phyloP scores from a whole-genome alignment of 1,284 basidiomycete genomes.

The Ustilago trichophora region DNA sequence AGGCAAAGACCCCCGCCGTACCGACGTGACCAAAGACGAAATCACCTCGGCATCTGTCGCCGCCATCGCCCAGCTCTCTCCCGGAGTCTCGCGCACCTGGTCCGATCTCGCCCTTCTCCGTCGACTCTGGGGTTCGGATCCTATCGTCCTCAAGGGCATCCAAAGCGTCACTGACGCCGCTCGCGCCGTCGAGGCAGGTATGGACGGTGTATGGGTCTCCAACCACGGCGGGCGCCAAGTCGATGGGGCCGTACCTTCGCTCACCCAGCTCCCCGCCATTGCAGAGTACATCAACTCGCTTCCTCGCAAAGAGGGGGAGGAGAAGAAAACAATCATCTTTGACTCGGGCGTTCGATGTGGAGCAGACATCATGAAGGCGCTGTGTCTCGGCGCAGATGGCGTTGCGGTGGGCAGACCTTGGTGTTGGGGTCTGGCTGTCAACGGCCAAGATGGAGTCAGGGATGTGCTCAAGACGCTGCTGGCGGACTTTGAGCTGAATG shows the following conservation, averaged over 20 bases:
- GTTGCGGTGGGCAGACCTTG: slow-evolving; percentile 61
- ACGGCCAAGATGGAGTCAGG: slow-evolving; percentile 56
- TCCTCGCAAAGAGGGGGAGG: slow-evolving; percentile 22
- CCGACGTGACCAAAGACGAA: slow-evolving; percentile 52
- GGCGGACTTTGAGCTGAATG: slow-evolving; percentile 55
- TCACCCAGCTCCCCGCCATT: slow-evolving; percentile 51
- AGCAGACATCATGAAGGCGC: slow-evolving; percentile 59
- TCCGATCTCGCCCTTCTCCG: slow-evolving; percentile 51
- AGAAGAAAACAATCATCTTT: slow-evolving; percentile 54
- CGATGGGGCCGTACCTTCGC: slow-evolving; percentile 54
- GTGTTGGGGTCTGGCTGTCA: slow-evolving; percentile 56
- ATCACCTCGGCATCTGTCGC: slow-evolving; percentile 41
- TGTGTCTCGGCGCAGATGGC: slow-evolving; percentile 58
- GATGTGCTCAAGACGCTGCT: slow-evolving; percentile 53
- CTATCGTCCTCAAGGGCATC: slow-evolving; percentile 63
- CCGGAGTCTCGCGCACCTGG: slow-evolving; percentile 58
- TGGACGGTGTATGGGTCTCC: slow-evolving; percentile 62
- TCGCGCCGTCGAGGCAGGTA: slow-evolving; percentile 51
- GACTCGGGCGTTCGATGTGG: slow-evolving; percentile 59
- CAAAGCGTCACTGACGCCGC: slow-evolving; percentile 53
- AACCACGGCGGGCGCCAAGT: slow-evolving; percentile 65
- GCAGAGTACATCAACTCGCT: slow-evolving; percentile 38
- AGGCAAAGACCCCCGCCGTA: slow-evolving; percentile 39
- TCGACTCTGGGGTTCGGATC: slow-evolving; percentile 51
- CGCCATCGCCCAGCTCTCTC: slow-evolving; percentile 54